These are phyloP conservation scores for Gigaspora rosea DNA, from an alignment of 192 early-diverging fungal genomes.

Conservation along the genomic window DNA sequence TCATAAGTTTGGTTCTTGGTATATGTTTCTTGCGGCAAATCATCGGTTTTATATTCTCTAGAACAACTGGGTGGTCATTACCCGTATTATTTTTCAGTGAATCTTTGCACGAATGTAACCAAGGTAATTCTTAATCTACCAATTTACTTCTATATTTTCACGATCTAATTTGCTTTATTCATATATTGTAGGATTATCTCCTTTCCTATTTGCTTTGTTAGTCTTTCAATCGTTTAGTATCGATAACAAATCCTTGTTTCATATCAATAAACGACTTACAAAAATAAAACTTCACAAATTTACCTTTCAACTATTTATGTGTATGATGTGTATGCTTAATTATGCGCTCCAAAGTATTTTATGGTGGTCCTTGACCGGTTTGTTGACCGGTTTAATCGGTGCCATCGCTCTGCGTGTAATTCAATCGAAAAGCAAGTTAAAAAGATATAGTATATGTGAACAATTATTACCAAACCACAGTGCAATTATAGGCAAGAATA, in stretches of 20 bases:
- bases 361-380: slow-evolving; percentile 57
- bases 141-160: too few relatives aligned
- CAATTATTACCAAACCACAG: too few relatives aligned
- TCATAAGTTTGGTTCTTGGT: slow-evolving; percentile 35
- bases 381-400: slow-evolving; percentile 48
- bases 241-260: slow-evolving; percentile 44
- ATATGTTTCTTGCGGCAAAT: slow-evolving; percentile 37
- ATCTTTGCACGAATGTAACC: slow-evolving; percentile 54
- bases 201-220: slow-evolving; percentile 53
- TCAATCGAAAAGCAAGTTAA: background rate
- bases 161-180: background rate
- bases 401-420: slow-evolving; percentile 37
- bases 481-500: too few relatives aligned
- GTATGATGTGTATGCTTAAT: slow-evolving; percentile 49
- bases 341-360: slow-evolving; percentile 50
- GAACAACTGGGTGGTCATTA: slow-evolving; percentile 50
- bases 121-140: slow-evolving; percentile 43
- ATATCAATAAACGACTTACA: slow-evolving; percentile 32
- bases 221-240: slow-evolving; percentile 49
- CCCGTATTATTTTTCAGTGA: slow-evolving; percentile 58
- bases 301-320: slow-evolving; percentile 39
- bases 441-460: too few relatives aligned
- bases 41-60: slow-evolving; percentile 54
- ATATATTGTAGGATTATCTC: slow-evolving; percentile 44
- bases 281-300: slow-evolving; percentile 46